Conservation (phyloP, 2,329 filamentous ascomycete species). For the Colletotrichum sp. region DNA sequence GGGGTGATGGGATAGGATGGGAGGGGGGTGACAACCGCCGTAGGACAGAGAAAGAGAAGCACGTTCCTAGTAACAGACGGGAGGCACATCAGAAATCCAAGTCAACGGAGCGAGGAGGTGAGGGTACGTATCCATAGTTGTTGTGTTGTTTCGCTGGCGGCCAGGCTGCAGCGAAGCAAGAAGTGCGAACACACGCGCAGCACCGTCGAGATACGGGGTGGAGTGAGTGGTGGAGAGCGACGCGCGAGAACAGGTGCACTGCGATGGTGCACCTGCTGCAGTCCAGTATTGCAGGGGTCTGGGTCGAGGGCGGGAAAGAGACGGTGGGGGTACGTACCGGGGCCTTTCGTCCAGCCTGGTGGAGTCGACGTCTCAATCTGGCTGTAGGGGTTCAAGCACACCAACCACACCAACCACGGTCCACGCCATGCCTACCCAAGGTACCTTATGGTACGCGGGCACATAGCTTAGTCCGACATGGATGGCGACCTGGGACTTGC, state of each 20-base stretch:
- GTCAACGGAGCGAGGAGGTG: background rate
- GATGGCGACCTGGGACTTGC: background rate
- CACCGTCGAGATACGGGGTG: background rate
- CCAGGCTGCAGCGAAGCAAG: background rate
- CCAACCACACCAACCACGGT: background rate
- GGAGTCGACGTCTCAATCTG: background rate
- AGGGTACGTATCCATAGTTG: background rate
- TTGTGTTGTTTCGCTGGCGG: background rate
- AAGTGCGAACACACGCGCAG: background rate
- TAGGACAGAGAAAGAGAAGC: background rate
- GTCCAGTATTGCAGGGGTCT: background rate
- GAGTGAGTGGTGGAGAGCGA: background rate
- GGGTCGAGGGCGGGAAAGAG: background rate
- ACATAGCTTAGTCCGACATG: background rate
- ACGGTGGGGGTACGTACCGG: conserved; percentile 15
- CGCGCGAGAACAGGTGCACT: background rate
- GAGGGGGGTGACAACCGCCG: background rate
- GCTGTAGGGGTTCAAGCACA: background rate
- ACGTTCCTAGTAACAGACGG: background rate
- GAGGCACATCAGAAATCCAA: background rate
- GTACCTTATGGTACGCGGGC: no score
- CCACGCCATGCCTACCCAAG: background rate
- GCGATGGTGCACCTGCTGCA: background rate
- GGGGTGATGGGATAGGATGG: background rate
- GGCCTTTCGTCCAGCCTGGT: background rate